Percentiles rank a stretch among this genome's conserved stretches.
These are phyloP conservation scores for Pleodorina starrii DNA, from an alignment of 139 green algal genomes.

Conservation along the genomic window DNA sequence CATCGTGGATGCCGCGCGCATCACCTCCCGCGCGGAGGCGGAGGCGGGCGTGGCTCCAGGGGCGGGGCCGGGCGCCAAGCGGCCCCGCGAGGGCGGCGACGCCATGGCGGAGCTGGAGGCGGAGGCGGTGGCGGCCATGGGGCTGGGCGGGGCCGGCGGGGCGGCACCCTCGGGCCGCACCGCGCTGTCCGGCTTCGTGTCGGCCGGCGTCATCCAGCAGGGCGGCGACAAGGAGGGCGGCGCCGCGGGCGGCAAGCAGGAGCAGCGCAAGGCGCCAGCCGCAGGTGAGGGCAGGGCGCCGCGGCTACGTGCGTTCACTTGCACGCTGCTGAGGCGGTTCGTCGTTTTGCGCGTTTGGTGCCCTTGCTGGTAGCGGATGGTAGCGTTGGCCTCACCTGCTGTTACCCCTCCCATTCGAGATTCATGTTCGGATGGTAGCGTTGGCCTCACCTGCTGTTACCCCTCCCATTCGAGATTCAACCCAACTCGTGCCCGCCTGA, in stretches of 20 bases:
- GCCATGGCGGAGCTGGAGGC: slow-evolving; percentile 90
- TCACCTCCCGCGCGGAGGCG: slow-evolving; percentile 38
- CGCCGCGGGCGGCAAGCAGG: background rate
- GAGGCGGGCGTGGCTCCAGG: slow-evolving; percentile 24
- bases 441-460: too few species aligned
- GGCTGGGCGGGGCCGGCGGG: slow-evolving; percentile 29
- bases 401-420: too few species aligned
- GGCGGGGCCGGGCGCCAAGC: slow-evolving; percentile 36
- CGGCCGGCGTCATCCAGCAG: slow-evolving; percentile 82
- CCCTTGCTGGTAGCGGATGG: too few species aligned
- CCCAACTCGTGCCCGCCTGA: too few species aligned
- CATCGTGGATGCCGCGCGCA: slow-evolving; percentile 48
- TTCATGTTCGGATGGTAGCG: too few species aligned
- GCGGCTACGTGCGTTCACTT: too few species aligned
- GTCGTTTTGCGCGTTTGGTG: too few species aligned
- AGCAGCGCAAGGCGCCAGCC: slow-evolving; percentile 22
- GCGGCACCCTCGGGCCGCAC: slow-evolving; percentile 38
- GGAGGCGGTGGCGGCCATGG: slow-evolving; percentile 50
- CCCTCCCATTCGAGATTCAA: too few species aligned
- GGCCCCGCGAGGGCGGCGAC: slow-evolving; percentile 58
- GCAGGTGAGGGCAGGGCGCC: background rate
- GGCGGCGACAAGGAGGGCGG: slow-evolving; percentile 43
- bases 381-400: too few species aligned
- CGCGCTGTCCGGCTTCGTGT: slow-evolving; percentile 86
- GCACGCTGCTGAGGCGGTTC: too few species aligned